These are phyloP conservation scores for Rhodotorula kratochvilovae DNA, from an alignment of 768 basidiomycete species.

Conservation along the genomic window DNA sequence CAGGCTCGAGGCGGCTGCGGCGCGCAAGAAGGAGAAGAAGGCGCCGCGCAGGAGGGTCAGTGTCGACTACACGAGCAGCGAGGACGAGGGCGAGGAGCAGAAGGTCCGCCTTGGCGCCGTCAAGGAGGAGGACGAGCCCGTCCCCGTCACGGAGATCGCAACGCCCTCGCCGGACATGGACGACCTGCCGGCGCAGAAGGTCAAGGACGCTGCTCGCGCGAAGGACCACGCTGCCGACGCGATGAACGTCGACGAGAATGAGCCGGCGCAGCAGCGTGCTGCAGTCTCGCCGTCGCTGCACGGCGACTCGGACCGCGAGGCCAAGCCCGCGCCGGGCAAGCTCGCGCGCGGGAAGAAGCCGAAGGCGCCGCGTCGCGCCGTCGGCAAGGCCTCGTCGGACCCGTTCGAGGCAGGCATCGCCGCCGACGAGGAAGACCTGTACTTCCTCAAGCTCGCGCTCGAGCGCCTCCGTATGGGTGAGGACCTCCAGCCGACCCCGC, in stretches of 20 bases:
- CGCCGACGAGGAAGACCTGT: constrained; percentile 51
- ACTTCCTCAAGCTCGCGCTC: constrained; percentile 47
- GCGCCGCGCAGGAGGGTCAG: neutral
- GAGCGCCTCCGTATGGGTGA: constrained; percentile 38
- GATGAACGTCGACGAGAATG: constrained; percentile 26
- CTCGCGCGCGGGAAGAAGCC: neutral
- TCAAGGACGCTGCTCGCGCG: neutral
- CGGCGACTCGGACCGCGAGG: constrained; percentile 11
- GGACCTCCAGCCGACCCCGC: constrained; percentile 33
- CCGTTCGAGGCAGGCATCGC: constrained; percentile 47
- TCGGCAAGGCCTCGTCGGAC: constrained; percentile 22
- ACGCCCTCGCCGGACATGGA: neutral
- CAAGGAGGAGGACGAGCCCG: constrained; percentile 7
- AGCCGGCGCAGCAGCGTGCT: neutral
- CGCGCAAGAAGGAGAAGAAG: neutral
- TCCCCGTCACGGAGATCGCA: neutral
- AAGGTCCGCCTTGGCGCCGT: neutral
- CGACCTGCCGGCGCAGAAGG: neutral
- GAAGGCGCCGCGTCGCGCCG: neutral
- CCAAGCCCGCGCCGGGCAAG: constrained; percentile 4
- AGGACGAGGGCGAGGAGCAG: constrained; percentile 21
- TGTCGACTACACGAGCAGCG: constrained; percentile 37
- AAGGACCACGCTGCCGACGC: neutral
- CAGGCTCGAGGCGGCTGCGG: neutral
- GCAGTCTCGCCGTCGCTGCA: constrained; percentile 6